Percentiles rank a stretch among this genome's conserved stretches.
Evolutionary conservation across 495 filamentous ascomycete genomes (phyloP).

Genomic region (Annulohypoxylon maeteangense): DNA sequence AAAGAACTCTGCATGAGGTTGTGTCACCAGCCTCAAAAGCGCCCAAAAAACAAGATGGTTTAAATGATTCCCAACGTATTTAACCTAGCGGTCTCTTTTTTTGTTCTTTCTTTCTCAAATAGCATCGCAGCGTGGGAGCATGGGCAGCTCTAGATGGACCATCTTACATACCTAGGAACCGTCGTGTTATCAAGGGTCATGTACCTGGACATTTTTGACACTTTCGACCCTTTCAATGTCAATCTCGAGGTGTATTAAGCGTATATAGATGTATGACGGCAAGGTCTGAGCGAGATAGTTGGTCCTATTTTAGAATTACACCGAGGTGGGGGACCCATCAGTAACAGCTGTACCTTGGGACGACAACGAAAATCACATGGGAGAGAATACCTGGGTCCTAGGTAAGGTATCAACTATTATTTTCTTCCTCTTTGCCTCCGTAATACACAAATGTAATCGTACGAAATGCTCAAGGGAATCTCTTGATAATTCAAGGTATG

Average conservation of each 20-base stretch:
- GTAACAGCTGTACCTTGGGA: constrained; percentile 11
- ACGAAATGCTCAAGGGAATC: background rate
- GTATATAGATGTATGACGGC: background rate
- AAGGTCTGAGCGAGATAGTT: constrained; percentile 11
- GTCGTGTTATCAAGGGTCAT: background rate
- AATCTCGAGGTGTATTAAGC: background rate
- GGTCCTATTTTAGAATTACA: constrained; percentile 32
- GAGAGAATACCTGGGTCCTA: constrained; percentile 9
- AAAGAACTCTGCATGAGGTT: constrained; percentile 41
- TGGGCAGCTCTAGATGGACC: constrained; percentile 30
- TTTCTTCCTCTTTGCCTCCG: background rate
- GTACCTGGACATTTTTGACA: background rate
- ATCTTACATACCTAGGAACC: constrained; percentile 15
- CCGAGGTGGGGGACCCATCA: constrained; percentile 30
- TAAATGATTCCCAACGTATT: constrained; percentile 27
- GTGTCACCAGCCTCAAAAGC: constrained; percentile 41
- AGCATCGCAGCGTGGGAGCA: constrained; percentile 1
- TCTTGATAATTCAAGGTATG: background rate
- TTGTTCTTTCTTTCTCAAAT: constrained; percentile 1
- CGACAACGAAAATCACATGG: constrained; percentile 9
- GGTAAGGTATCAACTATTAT: too few species aligned
- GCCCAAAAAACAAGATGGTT: constrained; percentile 23
- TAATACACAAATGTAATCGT: constrained; percentile 1
- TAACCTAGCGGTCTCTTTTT: constrained; percentile 31
- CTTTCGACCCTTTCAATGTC: background rate